Conservation (phyloP, 257 asterid species). For the Perilla frutescens region DNA sequence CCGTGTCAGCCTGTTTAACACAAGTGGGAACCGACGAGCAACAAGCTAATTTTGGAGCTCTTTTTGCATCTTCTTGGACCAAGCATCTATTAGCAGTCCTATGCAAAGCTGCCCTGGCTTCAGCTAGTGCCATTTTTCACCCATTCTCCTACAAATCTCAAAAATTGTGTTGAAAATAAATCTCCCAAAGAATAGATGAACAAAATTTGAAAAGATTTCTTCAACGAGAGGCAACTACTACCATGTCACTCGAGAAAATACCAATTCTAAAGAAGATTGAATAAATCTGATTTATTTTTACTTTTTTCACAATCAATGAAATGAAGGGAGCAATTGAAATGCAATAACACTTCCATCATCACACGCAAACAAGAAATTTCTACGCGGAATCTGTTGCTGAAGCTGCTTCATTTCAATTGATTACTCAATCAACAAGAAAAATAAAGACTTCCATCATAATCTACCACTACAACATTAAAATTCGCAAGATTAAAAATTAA, state of each 20-base stretch:
- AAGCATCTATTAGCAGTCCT: conserved; percentile 85
- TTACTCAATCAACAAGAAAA: conserved; percentile 14
- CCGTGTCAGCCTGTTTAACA: conserved; percentile 49
- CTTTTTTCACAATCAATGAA: not conserved
- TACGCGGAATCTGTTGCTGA: not conserved
- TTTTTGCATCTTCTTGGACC: conserved; percentile 90
- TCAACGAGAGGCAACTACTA: not conserved
- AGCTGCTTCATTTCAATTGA: conserved; percentile 25
- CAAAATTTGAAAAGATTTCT: not conserved
- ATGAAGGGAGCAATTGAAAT: not conserved
- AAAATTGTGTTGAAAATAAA: not conserved
- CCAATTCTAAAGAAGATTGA: not conserved
- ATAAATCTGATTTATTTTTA: too few species aligned
- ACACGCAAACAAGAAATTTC: conserved; percentile 19
- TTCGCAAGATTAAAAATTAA: not conserved
- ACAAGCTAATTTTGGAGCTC: conserved; percentile 90
- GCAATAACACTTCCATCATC: not conserved
- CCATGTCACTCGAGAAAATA: not conserved
- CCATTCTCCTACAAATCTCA: conserved; percentile 46
- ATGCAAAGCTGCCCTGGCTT: conserved; percentile 89
- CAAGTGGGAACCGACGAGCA: conserved; percentile 61
- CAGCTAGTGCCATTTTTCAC: conserved; percentile 72
- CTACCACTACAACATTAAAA: not conserved
- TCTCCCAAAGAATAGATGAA: not conserved
- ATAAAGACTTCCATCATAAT: not conserved